Evolutionary conservation across 805 yeast species (phyloP).

Genomic region (Saturnispora saitoi): DNA sequence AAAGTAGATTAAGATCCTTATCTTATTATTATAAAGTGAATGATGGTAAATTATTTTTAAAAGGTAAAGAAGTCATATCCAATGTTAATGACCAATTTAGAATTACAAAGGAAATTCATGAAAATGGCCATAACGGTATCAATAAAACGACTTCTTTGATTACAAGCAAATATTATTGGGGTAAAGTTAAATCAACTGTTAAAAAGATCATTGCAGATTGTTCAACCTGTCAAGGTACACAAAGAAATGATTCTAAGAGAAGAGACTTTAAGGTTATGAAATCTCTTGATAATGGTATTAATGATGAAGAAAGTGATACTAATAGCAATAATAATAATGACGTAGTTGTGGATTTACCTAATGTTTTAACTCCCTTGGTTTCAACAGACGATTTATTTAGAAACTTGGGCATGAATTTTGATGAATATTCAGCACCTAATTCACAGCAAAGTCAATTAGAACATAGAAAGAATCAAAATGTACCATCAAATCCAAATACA

Average conservation of each 20-base stretch:
- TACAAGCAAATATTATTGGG: slow-evolving; percentile 83
- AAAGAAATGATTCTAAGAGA: background rate
- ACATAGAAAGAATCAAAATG: background rate
- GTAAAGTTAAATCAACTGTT: slow-evolving; percentile 81
- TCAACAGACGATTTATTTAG: slow-evolving; percentile 7
- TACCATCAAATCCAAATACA: background rate
- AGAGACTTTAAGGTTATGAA: slow-evolving; percentile 2
- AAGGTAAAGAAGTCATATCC: slow-evolving; percentile 61
- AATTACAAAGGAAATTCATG: slow-evolving; percentile 65
- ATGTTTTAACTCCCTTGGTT: slow-evolving; percentile 7
- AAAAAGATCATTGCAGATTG: slow-evolving; percentile 72
- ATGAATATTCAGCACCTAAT: slow-evolving; percentile 4
- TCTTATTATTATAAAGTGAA: slow-evolving; percentile 69
- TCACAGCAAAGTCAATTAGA: background rate
- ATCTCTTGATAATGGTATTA: background rate
- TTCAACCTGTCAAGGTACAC: slow-evolving; percentile 52
- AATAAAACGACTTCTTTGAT: slow-evolving; percentile 76
- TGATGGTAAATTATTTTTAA: slow-evolving; percentile 62
- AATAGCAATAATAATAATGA: background rate
- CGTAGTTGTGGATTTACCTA: slow-evolving; percentile 1
- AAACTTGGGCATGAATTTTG: slow-evolving; percentile 9
- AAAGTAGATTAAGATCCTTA: slow-evolving; percentile 73
- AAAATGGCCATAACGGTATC: slow-evolving; percentile 70
- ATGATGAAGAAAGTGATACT: background rate
- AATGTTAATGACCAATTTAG: slow-evolving; percentile 68